Base-by-base conservation (phyloP, 1,284 basidiomycete species). In the Xanthoconium separans region DNA sequence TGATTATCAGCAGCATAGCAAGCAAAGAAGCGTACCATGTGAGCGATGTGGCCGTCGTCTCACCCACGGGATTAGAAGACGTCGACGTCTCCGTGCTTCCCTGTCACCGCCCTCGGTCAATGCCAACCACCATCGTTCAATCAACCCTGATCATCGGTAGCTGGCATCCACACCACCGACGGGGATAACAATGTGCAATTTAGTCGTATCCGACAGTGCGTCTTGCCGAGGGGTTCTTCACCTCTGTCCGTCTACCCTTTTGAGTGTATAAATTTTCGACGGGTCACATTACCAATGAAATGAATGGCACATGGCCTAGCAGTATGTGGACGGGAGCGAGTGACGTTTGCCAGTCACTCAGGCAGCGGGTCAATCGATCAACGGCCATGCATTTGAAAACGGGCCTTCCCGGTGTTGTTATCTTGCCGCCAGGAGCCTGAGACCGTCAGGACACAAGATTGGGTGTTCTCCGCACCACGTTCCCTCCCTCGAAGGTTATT, bases 401-500 rank as follows among this genome's bases (percentile, higher is more conserved):
- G 56, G 59, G 12, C 51, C 51, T 24, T 63, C 41, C 54, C 57
- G 60, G 37, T 50, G 45, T 41, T 57, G 58, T 66, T 64, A 58
- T 65, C 61, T 65, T 53, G 47, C 62, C 55, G 53, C 61, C 52
- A 30, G 50, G 22, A 50, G 34, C 41, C 40, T 33, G 31, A 12
- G 24, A 53, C 43, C 53, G 43, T 40, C 42, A 30, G 27, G 12
- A 45, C 3, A 50, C 48, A n/a, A 44, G 45, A 57, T 58, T 51
- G 55, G 56, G 46, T 54, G 44, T 51, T 58, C 65, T 68, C 61
- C 63, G 66, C 64, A 61, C 59, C 69, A 66, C 65, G 67, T 66
- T 70, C 57, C 65, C 55, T 65, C 58, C 65, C 59, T 63, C 49
- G 48, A 66, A 66, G 69, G 65, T 57, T 67, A 61, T 63, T 70